Base-by-base conservation (phyloP, 768 basidiomycete genomes). In the Phylloporus sp. region DNA sequence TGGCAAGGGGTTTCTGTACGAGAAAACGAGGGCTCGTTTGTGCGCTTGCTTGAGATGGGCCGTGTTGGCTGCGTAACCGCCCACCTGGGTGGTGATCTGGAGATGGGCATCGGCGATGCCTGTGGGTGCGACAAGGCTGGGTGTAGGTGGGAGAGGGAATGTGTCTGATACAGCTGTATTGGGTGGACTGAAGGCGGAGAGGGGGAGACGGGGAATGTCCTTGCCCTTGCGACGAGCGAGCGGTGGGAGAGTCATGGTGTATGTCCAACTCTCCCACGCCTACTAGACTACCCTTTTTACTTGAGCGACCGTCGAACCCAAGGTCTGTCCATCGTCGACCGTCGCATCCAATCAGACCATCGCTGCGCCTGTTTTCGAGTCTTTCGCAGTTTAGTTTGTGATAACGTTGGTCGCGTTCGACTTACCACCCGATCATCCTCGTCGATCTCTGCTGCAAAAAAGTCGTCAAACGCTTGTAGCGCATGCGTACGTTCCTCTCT, bases 101-200 rank as follows among this genome's bases (percentile, higher is more conserved):
- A 90, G 80, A 62, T 85, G 79, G 7, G 85, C 80, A 65, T 93
- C 91, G 59, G 88, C 73, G 52, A 92, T 73, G 20, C 68, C 68
- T 9, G 71, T 70, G 0, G 91, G 91, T 59, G 82, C 76, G 46
- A 88, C 73, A 15, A 80, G 73, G 59, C 77, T 83, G 2, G 90
- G 87, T 52, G 83, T 86, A 20, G 83, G 80, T 8, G 84, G 80
- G 10, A 87, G 56, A 2, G 83, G 86, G 63, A 89, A 90, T 1
- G 72, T 71, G 40, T 89, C 88, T 18, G 77, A 77, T 0, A 81
- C 79, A 47, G 84, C 82, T 5, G 84, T 75, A 68, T 79, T 86
- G 23, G 86, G 85, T 0, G 87, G 81, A 24, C 76, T 80, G 66
- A 92, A 92, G 0, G 82, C 90, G 11, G 88, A 89, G 23, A 83